Percentiles rank a stretch among this genome's conserved stretches.
These are phyloP conservation scores for Neonectria coccinea DNA, from an alignment of 2,329 filamentous ascomycete species.

Conservation along the genomic window DNA sequence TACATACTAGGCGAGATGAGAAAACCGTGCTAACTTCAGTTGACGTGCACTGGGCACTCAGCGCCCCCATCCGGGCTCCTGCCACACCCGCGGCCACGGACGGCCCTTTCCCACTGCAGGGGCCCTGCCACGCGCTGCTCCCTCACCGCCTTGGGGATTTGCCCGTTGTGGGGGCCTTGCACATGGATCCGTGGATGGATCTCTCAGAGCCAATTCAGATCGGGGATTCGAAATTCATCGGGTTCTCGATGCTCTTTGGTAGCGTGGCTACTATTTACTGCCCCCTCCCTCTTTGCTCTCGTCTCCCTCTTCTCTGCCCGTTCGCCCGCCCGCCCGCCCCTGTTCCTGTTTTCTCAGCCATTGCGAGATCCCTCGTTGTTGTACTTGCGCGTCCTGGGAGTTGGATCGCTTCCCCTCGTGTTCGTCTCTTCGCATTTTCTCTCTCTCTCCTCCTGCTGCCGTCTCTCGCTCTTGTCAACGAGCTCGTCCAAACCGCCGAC, in stretches of 20 bases:
- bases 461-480: slow-evolving; percentile 7
- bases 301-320: neutral
- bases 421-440: slow-evolving; percentile 3
- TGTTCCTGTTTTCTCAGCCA: neutral
- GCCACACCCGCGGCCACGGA: slow-evolving; percentile 10
- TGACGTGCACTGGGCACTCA: neutral
- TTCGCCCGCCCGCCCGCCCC: no score
- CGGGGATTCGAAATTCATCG: slow-evolving; percentile 44
- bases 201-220: slow-evolving; percentile 41
- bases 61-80: neutral
- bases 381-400: neutral
- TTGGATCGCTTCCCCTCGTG: neutral
- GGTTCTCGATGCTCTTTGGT: slow-evolving; percentile 36
- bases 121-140: slow-evolving; percentile 22
- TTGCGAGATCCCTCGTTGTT: neutral
- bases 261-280: slow-evolving; percentile 29
- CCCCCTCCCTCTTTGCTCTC: slow-evolving; percentile 22
- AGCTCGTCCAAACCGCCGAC: slow-evolving; percentile 10
- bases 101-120: neutral
- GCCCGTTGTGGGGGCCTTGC: slow-evolving; percentile 42
- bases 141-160: slow-evolving; percentile 42
- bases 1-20: no score
- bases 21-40: neutral
- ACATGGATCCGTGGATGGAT: slow-evolving; percentile 40
- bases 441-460: neutral